Evolutionary conservation across 768 basidiomycete species (phyloP).

Genomic region (Pholiota molesta): DNA sequence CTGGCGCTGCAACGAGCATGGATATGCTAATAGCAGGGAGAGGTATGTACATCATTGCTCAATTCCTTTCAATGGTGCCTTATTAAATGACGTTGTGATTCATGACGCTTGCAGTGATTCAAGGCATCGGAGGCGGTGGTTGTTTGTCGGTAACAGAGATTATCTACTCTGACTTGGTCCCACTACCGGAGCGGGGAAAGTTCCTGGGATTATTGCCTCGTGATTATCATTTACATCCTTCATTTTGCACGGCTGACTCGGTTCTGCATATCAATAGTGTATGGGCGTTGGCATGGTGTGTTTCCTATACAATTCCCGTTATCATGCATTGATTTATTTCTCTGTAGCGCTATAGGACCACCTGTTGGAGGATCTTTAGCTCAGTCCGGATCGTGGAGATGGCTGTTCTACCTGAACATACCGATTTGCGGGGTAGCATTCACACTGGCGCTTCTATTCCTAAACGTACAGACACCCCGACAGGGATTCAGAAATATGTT

Average conservation of each 20-base stretch:
- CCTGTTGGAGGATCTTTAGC: conserved; percentile 12
- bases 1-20: conserved; percentile 10
- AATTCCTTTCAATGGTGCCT: background rate
- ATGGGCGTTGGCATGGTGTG: background rate
- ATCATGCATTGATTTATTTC: background rate
- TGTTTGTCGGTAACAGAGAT: conserved; percentile 10
- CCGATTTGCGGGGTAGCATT: conserved; percentile 8
- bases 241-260: background rate
- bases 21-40: conserved; percentile 11
- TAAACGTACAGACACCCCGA: conserved; percentile 2
- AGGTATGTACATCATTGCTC: background rate
- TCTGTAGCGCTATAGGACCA: conserved; percentile 10
- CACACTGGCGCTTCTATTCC: conserved; percentile 2
- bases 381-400: conserved; percentile 7
- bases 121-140: conserved; percentile 13
- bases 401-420: conserved; percentile 13
- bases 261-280: background rate
- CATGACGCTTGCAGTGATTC: conserved; percentile 1
- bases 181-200: conserved; percentile 8
- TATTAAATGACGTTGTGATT: background rate
- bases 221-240: background rate
- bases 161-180: conserved; percentile 12
- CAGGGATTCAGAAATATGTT: conserved; percentile 6
- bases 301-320: background rate
- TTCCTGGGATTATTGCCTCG: conserved; percentile 13